Evolutionary conservation across 176 grass and related monocot genomes (phyloP).

Genomic region (Ampelocalamus luodianensis): DNA sequence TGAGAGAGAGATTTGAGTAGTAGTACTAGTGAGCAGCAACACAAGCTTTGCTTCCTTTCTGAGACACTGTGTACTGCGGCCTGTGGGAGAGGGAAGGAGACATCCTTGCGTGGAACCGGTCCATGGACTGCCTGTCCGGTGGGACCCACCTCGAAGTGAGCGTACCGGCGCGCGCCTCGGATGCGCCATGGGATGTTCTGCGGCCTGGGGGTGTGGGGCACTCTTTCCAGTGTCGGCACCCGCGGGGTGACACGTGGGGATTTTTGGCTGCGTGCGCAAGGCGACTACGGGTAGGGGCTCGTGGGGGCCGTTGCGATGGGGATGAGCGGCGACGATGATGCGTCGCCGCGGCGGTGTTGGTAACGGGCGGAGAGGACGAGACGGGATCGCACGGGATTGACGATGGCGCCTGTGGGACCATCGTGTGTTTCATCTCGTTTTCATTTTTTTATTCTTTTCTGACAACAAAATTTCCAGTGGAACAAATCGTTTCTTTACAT

Average conservation of each 20-base stretch:
- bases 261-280: not conserved
- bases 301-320: slow-evolving; percentile 12
- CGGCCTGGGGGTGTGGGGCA: not conserved
- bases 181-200: not conserved
- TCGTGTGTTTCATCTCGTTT: too few relatives aligned
- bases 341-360: not conserved
- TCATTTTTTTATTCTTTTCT: not conserved
- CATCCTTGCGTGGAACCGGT: not conserved
- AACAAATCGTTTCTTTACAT: too few relatives aligned
- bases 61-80: not conserved
- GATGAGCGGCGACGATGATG: not conserved
- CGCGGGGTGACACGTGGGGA: not conserved
- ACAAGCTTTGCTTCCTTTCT: not conserved
- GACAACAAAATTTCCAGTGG: too few relatives aligned
- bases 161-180: not conserved
- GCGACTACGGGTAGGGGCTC: not conserved
- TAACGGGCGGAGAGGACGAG: not conserved
- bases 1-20: slow-evolving; percentile 3
- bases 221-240: not conserved
- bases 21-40: not conserved
- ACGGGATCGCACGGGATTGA: not conserved
- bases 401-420: too few relatives aligned
- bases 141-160: not conserved
- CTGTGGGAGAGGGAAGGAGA: not conserved
- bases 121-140: not conserved